phyloP scores from a whole-genome alignment of 495 filamentous ascomycete species.

The Tuber microsphaerosporum region DNA sequence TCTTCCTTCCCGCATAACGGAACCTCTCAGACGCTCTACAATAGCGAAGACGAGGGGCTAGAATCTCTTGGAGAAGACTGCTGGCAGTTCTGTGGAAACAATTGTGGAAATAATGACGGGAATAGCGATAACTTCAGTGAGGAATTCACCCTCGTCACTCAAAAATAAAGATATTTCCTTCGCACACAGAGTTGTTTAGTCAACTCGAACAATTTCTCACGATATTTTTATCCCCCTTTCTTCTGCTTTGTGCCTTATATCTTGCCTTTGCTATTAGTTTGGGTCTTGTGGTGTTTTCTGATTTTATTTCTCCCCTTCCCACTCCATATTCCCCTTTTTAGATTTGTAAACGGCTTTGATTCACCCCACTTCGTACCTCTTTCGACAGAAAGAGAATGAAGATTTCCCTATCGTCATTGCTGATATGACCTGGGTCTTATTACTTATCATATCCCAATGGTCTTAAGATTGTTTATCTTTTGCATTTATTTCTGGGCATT shows the following conservation, averaged over 20 bases:
- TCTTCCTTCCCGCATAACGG: constrained; percentile 24
- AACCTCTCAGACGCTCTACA: constrained; percentile 23
- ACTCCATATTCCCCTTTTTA: not conserved
- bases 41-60: constrained; percentile 17
- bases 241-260: not conserved
- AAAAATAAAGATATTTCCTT: constrained; percentile 10
- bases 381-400: not conserved
- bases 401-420: not conserved
- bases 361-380: not conserved
- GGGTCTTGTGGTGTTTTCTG: not conserved
- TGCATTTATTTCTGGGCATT: not conserved
- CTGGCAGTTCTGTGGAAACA: not conserved
- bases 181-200: not conserved
- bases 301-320: not conserved
- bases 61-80: not conserved
- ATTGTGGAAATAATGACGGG: constrained; percentile 14
- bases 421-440: not conserved
- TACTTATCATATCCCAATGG: not conserved
- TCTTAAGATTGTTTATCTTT: not conserved
- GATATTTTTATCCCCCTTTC: not conserved
- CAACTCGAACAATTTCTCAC: not conserved
- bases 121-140: constrained; percentile 20
- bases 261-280: not conserved
- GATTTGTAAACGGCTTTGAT: not conserved
- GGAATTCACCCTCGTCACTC: constrained; percentile 32